Percentiles rank a stretch among this genome's conserved stretches.
These are phyloP conservation scores for Elsinoe perseae DNA, from an alignment of 2,329 filamentous ascomycete genomes.

Conservation along the genomic window DNA sequence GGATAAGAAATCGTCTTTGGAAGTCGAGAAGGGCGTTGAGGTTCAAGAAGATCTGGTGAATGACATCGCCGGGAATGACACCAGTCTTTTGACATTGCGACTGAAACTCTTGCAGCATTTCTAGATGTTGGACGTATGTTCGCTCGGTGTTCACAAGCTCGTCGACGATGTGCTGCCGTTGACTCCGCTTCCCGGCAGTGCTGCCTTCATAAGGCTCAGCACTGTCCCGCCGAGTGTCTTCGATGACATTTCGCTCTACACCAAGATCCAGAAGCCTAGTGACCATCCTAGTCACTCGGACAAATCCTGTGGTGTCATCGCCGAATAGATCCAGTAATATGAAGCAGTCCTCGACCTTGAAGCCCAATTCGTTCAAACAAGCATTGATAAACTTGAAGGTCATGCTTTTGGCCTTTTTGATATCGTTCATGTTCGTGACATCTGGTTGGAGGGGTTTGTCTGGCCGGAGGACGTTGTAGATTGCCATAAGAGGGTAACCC, in stretches of 20 bases:
- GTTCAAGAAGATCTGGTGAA: slow-evolving; percentile 94
- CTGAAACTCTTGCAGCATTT: slow-evolving; percentile 88
- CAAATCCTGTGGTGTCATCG: slow-evolving; percentile 92
- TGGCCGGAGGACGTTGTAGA: slow-evolving; percentile 81
- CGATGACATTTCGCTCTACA: slow-evolving; percentile 65
- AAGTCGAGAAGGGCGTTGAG: slow-evolving; percentile 92
- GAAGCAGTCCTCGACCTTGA: slow-evolving; percentile 77
- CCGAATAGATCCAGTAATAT: slow-evolving; percentile 86
- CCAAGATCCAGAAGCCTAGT: slow-evolving; percentile 86
- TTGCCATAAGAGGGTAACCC: slow-evolving; percentile 74
- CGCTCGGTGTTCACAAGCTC: slow-evolving; percentile 92
- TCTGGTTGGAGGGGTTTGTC: slow-evolving; percentile 60
- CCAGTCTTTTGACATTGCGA: slow-evolving; percentile 82
- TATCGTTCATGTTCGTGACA: slow-evolving; percentile 49
- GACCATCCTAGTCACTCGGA: slow-evolving; percentile 83
- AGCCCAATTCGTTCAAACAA: slow-evolving; percentile 72
- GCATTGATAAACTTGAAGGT: slow-evolving; percentile 90
- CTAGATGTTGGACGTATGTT: slow-evolving; percentile 95
- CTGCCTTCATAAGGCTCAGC: slow-evolving; percentile 45
- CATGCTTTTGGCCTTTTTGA: slow-evolving; percentile 75
- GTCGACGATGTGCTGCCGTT: slow-evolving; percentile 81
- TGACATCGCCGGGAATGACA: slow-evolving; percentile 76
- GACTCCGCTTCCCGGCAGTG: slow-evolving; percentile 49
- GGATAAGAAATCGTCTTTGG: slow-evolving; percentile 87
- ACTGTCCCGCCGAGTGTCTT: slow-evolving; percentile 47